Conservation (phyloP, 2,329 filamentous ascomycete species). For the Neoarthrinium moseri region DNA sequence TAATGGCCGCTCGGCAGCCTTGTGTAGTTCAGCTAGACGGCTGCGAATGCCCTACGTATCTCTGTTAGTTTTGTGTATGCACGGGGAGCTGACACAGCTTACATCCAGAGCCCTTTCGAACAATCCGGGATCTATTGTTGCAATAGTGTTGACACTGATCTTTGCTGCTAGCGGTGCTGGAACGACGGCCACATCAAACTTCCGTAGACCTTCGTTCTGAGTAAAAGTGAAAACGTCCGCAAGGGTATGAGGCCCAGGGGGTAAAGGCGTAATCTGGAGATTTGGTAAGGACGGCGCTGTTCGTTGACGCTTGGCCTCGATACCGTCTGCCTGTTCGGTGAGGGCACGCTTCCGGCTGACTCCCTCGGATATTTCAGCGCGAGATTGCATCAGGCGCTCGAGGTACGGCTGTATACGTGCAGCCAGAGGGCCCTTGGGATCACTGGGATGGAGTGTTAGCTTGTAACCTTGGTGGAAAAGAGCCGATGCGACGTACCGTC, state of each 20-base stretch:
- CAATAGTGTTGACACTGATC: conserved; percentile 78
- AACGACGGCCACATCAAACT: conserved; percentile 78
- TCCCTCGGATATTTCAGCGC: conserved; percentile 78
- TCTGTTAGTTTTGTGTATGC: neutral
- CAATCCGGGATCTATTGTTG: conserved; percentile 65
- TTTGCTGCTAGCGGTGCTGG: conserved; percentile 73
- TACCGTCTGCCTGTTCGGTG: conserved; percentile 67
- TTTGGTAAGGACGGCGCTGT: conserved; percentile 41
- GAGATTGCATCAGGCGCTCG: conserved; percentile 76
- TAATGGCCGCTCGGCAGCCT: conserved; percentile 44
- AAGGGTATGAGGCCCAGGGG: conserved; percentile 72
- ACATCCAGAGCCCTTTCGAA: conserved; percentile 74
- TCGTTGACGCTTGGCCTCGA: conserved; percentile 83
- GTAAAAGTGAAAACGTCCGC: conserved; percentile 88
- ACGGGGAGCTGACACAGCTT: conserved; percentile 30
- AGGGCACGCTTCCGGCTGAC: conserved; percentile 73
- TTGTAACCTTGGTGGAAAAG: neutral
- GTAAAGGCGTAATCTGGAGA: conserved; percentile 66
- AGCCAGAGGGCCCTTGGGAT: conserved; percentile 73
- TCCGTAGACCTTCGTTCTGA: conserved; percentile 67
- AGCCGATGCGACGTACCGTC: conserved; percentile 54
- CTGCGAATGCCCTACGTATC: conserved; percentile 46
- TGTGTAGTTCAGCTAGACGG: conserved; percentile 43
- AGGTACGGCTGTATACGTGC: conserved; percentile 84
- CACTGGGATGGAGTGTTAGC: conserved; percentile 45